A percentile compares a stretch with the other conserved stretches of the same genome.
Conservation (phyloP, 2,329 filamentous ascomycete genomes). For the Pseudogymnoascus sp. region DNA sequence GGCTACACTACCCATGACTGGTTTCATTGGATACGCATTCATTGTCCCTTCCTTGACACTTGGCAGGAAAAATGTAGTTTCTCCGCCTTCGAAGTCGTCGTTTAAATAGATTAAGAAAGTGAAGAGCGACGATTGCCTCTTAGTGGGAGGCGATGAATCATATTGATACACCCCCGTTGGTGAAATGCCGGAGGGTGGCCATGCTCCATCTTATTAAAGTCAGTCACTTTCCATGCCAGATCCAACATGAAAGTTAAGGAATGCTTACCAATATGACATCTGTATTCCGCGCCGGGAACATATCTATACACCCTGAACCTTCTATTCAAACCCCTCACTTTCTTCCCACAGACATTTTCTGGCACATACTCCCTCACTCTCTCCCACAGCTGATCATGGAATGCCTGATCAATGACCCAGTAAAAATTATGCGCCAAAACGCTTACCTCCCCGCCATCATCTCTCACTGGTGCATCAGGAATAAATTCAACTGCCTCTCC, state of each 20-base stretch:
- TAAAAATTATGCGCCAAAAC: slow-evolving; percentile 67
- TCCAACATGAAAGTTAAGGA: neutral
- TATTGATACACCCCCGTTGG: slow-evolving; percentile 48
- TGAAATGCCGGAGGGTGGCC: slow-evolving; percentile 60
- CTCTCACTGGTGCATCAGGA: slow-evolving; percentile 57
- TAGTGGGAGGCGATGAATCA: slow-evolving; percentile 50
- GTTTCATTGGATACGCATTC: slow-evolving; percentile 60
- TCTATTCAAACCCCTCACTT: slow-evolving; percentile 55
- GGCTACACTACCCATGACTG: slow-evolving; percentile 59
- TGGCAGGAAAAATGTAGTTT: slow-evolving; percentile 64
- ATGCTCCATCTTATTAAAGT: slow-evolving; percentile 47
- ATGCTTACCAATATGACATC: slow-evolving; percentile 50
- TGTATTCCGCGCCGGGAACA: slow-evolving; percentile 63
- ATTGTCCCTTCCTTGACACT: slow-evolving; percentile 54
- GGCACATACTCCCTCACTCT: slow-evolving; percentile 53
- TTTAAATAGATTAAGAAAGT: slow-evolving; percentile 64
- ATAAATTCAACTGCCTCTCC: slow-evolving; percentile 58
- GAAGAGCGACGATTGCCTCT: slow-evolving; percentile 58
- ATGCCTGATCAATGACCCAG: slow-evolving; percentile 57
- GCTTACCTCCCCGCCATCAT: slow-evolving; percentile 52
- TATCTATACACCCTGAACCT: slow-evolving; percentile 66
- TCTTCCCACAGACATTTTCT: slow-evolving; percentile 42
- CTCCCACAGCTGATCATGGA: slow-evolving; percentile 55
- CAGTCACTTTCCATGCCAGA: neutral
- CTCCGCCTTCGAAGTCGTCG: slow-evolving; percentile 62